Evolutionary conservation across 371 early-diverging fungal species (phyloP).

Genomic region (Entomophthora muscae): DNA sequence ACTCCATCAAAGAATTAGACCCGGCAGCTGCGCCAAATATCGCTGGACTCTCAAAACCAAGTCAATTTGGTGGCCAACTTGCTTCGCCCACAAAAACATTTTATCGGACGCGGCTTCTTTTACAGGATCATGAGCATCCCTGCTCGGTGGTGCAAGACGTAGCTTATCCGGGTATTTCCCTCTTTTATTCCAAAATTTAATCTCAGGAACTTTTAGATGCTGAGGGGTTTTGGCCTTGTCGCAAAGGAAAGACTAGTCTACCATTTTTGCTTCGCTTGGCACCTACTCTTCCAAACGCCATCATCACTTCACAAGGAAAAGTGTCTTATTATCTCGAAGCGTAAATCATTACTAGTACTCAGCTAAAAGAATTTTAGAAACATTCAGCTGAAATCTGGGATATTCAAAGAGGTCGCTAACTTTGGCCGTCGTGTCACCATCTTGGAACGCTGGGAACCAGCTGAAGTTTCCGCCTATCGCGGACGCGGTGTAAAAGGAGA

Average conservation of each 20-base stretch:
- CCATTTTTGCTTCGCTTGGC: constrained; percentile 16
- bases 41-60: background rate
- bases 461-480: constrained; percentile 15
- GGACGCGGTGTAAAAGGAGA: constrained; percentile 15
- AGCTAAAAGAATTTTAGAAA: constrained; percentile 12
- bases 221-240: constrained; percentile 18
- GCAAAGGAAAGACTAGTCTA: constrained; percentile 16
- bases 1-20: background rate
- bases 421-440: constrained; percentile 15
- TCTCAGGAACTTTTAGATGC: constrained; percentile 10
- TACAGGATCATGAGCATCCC: constrained; percentile 16
- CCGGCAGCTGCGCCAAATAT: background rate
- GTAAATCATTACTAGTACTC: background rate
- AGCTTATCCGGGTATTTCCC: background rate
- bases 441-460: constrained; percentile 18
- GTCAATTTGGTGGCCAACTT: background rate
- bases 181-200: too few relatives aligned
- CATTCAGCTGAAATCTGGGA: constrained; percentile 13
- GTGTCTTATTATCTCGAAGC: background rate
- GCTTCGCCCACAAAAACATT: background rate
- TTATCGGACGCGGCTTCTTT: constrained; percentile 10
- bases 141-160: constrained; percentile 16
- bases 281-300: constrained; percentile 13
- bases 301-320: background rate
- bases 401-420: constrained; percentile 14